Percentiles rank a stretch among this genome's conserved stretches.
These are phyloP conservation scores for Collybia mongolica DNA, from an alignment of 768 basidiomycete species.

Conservation along the genomic window DNA sequence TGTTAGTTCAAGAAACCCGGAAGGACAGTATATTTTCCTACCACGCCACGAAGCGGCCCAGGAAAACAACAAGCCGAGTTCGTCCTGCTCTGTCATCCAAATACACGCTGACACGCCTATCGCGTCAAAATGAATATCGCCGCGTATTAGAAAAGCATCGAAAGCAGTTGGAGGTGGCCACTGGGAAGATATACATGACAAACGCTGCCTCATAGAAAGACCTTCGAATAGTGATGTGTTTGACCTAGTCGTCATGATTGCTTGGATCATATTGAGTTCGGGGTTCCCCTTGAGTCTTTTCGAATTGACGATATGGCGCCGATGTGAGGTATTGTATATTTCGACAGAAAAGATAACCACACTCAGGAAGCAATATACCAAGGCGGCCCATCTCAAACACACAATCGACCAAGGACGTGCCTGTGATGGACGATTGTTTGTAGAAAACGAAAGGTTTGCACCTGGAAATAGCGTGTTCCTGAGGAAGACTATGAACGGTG, in stretches of 20 bases:
- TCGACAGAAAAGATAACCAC: conserved; percentile 34
- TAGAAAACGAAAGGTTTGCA: conserved; percentile 6
- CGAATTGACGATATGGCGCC: neutral
- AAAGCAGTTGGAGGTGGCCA: conserved; percentile 23
- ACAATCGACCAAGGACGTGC: conserved; percentile 25
- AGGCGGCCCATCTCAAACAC: conserved; percentile 28
- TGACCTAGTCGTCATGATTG: conserved; percentile 1
- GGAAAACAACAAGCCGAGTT: conserved; percentile 27
- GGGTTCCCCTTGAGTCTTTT: neutral
- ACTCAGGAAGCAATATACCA: conserved; percentile 41
- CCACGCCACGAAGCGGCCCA: conserved; percentile 47
- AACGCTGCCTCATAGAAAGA: conserved; percentile 27
- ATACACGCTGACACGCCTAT: conserved; percentile 44
- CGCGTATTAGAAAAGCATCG: conserved; percentile 34
- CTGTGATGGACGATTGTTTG: conserved; percentile 17
- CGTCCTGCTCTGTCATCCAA: conserved; percentile 38
- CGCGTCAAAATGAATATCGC: conserved; percentile 8
- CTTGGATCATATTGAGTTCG: neutral
- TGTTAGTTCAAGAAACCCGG: neutral
- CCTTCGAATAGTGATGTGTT: conserved; percentile 22
- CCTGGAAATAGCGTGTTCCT: conserved; percentile 12
- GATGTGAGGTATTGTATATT: conserved; percentile 20
- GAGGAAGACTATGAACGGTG: conserved; percentile 11
- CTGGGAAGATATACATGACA: conserved; percentile 33
- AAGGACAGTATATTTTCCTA: conserved; percentile 12